Conservation (phyloP, 345 rosid species). For the Hirschfeldia incana region DNA sequence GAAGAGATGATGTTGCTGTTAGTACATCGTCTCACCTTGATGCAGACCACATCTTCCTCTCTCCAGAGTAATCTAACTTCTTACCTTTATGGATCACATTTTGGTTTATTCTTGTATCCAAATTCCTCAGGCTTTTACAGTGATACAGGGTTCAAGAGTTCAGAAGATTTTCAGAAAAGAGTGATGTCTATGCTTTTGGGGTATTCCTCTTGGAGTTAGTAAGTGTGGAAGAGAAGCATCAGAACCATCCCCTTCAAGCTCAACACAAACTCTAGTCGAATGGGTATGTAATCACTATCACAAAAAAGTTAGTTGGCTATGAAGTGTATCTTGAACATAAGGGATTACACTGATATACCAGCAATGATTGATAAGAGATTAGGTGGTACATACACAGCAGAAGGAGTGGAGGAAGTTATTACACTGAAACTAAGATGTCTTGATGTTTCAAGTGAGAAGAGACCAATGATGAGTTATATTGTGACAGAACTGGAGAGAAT, state of each 20-base stretch:
- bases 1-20: slow-evolving; percentile 50
- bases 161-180: slow-evolving; percentile 25
- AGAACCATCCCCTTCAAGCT: slow-evolving; percentile 50
- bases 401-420: too few relatives aligned
- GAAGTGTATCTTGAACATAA: slow-evolving; percentile 28
- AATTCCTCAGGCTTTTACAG: not conserved
- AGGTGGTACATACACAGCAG: slow-evolving; percentile 28
- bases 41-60: slow-evolving; percentile 75
- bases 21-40: slow-evolving; percentile 70
- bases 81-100: not conserved
- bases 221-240: slow-evolving; percentile 69
- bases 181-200: slow-evolving; percentile 90
- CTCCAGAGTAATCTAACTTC: slow-evolving; percentile 67
- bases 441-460: too few relatives aligned
- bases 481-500: not conserved
- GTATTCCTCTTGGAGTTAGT: slow-evolving; percentile 87
- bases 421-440: too few relatives aligned
- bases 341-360: slow-evolving; percentile 51
- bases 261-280: slow-evolving; percentile 62
- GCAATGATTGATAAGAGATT: slow-evolving; percentile 66
- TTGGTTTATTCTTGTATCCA: not conserved
- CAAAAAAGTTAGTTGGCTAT: not conserved
- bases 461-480: too few relatives aligned
- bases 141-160: slow-evolving; percentile 77
- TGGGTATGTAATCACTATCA: slow-evolving; percentile 57